Base-by-base conservation (phyloP, 1,284 basidiomycete species). In the Amylostereum areolatum region DNA sequence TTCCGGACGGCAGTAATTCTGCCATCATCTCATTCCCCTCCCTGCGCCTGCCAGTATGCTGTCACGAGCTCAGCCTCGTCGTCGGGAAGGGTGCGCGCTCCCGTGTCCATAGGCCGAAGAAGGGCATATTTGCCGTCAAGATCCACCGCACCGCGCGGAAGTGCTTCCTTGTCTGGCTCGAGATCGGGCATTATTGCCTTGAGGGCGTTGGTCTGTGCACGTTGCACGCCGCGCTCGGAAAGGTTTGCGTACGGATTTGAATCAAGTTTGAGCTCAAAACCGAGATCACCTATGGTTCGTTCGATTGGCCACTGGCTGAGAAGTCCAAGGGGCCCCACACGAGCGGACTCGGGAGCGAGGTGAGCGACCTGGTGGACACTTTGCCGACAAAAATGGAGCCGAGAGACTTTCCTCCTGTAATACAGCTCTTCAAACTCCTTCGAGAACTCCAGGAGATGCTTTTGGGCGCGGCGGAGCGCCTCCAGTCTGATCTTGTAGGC, bases 251-350 rank as follows among this genome's bases (percentile, higher is more conserved):
- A 65, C 6, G 58, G 55, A 18, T 59, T 59, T 6, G 51, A 56
- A 6, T 51, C 60, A 34, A 60, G 59, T 1, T 50, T 46, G 4
- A 65, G 55, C 43, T 64, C 57, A 0, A 48, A 45, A 1, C 52
- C 55, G 18, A 66, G 50, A 36, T 59, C 54, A 1, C 63, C 62
- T 9, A 66, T 65, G 1, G 45, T 49, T 1, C 54, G 51, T 50
- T 66, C 63, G 43, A 64, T 52, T 0, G 59, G 52, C 52, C 57
- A 64, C 43, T 65, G 62, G 0, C 55, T 48, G 8, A 45, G 52
- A n/a, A 45, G 33, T 0, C 29, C n/a, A n/a, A 52, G 49, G 0
- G 61, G 61, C 0, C 64, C 61, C 2, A 56, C 27, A 4, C 57
- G 55, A n/a, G 41, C 2, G 0, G 46, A 48, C 32, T 64, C 59